These are phyloP conservation scores for Mychonastes homosphaera DNA, from an alignment of 139 green algal species.

Conservation along the genomic window DNA sequence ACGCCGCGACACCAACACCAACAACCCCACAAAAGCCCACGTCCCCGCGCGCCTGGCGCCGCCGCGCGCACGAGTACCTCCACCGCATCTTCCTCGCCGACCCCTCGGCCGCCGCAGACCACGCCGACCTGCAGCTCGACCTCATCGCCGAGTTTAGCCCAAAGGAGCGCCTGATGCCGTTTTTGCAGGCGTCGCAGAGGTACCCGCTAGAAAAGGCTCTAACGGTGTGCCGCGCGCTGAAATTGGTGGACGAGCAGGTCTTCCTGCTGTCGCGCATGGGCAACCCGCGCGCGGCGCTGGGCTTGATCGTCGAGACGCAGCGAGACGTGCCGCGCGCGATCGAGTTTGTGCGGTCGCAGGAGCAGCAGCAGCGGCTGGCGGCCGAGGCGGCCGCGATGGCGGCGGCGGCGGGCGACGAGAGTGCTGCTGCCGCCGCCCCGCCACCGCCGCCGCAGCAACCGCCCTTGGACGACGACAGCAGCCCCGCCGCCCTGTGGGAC, in stretches of 20 bases:
- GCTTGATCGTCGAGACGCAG: slow-evolving; percentile 78
- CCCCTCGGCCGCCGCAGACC: slow-evolving; percentile 35
- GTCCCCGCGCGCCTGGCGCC: no score
- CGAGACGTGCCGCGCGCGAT: slow-evolving; percentile 81
- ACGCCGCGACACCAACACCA: no score
- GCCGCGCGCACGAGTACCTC: slow-evolving; percentile 62
- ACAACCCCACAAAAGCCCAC: no score
- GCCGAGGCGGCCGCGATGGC: no score
- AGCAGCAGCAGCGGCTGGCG: slow-evolving; percentile 85
- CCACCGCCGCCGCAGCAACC: no score
- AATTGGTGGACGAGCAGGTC: slow-evolving; percentile 71
- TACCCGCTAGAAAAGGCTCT: slow-evolving; percentile 76
- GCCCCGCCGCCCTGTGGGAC: no score
- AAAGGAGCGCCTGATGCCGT: slow-evolving; percentile 53
- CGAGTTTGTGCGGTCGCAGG: slow-evolving; percentile 76
- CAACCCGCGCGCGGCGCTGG: slow-evolving; percentile 53
- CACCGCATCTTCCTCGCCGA: slow-evolving; percentile 49
- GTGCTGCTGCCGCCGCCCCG: no score
- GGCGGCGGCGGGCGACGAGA: no score
- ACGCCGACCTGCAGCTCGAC: slow-evolving; percentile 65
- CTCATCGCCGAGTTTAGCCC: slow-evolving; percentile 75
- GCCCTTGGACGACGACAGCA: no score
- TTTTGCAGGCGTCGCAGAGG: slow-evolving; percentile 60
- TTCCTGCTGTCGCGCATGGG: slow-evolving; percentile 87
- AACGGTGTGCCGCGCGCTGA: slow-evolving; percentile 49